phyloP scores from a whole-genome alignment of 2,329 filamentous ascomycete species.

The Truncatella angustata region DNA sequence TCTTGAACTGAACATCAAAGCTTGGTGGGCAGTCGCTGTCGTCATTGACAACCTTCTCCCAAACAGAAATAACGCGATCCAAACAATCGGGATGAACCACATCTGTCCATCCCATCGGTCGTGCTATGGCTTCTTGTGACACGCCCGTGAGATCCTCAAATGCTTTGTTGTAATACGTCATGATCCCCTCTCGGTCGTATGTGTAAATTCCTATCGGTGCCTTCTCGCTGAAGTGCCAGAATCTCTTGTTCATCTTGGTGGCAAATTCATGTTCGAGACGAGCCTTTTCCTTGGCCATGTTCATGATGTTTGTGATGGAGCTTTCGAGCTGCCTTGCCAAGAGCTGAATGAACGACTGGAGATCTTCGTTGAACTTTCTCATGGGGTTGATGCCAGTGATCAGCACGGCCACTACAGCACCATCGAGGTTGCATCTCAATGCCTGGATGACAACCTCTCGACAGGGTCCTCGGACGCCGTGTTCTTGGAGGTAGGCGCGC shows the following conservation, averaged over 20 bases:
- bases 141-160: slow-evolving; percentile 72
- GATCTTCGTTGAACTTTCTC: slow-evolving; percentile 77
- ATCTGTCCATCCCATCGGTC: background rate
- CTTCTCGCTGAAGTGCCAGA: slow-evolving; percentile 81
- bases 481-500: slow-evolving; percentile 65
- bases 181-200: slow-evolving; percentile 66
- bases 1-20: slow-evolving; percentile 74
- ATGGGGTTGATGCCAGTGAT: slow-evolving; percentile 77
- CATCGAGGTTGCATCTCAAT: slow-evolving; percentile 70
- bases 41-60: slow-evolving; percentile 72
- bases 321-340: slow-evolving; percentile 74
- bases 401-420: slow-evolving; percentile 75
- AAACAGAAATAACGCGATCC: slow-evolving; percentile 57
- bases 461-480: slow-evolving; percentile 70
- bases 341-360: slow-evolving; percentile 73
- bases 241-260: slow-evolving; percentile 70
- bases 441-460: slow-evolving; percentile 73
- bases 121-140: slow-evolving; percentile 33
- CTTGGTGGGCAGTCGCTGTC: slow-evolving; percentile 63
- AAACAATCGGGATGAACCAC: background rate
- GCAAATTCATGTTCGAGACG: slow-evolving; percentile 62
- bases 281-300: slow-evolving; percentile 83
- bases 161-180: slow-evolving; percentile 80
- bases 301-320: slow-evolving; percentile 75
- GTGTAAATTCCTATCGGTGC: slow-evolving; percentile 85